Base-by-base conservation (phyloP, 1,284 basidiomycete species). In the Phellinidium pouzarii region DNA sequence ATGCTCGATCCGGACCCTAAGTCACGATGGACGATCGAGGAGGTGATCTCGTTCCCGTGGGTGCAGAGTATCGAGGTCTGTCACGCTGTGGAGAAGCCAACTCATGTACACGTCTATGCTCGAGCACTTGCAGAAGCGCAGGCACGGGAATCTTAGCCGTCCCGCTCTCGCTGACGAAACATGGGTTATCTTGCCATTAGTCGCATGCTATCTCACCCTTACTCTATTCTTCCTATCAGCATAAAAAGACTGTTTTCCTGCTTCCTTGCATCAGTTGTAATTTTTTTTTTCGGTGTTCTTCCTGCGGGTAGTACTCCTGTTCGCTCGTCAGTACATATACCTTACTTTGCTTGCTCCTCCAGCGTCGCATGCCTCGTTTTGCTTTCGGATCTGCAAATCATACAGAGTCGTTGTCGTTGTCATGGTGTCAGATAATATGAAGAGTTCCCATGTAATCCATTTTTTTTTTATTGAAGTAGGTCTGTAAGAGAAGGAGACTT, bases 1-100 rank as follows among this genome's bases (percentile, higher is more conserved):
- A 99, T 99, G 94, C 79, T 99, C 46, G 92, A 96, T 64, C 95
- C 95, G 1, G 88, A 97, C 65, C 93, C 94, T 14, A 88, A 90
- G 71, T 71, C 76, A 41, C 76, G 95, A 22, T 77, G 75, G 60
- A 72, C 80, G 48, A 89, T 95, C 60, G 94, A 98, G 59, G 91
- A 94, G 48, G 80, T 91, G 46, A 73, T 95, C 55, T 77, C 78
- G 61, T 85, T 97, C 64, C 65, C 84, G 46, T 99, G 94, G 94
- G 71, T 97, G 55, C 68, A 78, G 67, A 66, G 73, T 17, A 86
- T 96, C 59, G 83, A 92, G 67, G 78, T 90, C 14, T 91, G 87
- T 65, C 77, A 85, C 66, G 68, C 73, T 48, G 76, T 75, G 47
- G 62, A 70, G 55, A 73, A 77, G 56, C 80, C 87, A 52, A 73